These are phyloP conservation scores for Porphyrellus sp. DNA, from an alignment of 1,284 basidiomycete genomes.

Conservation along the genomic window DNA sequence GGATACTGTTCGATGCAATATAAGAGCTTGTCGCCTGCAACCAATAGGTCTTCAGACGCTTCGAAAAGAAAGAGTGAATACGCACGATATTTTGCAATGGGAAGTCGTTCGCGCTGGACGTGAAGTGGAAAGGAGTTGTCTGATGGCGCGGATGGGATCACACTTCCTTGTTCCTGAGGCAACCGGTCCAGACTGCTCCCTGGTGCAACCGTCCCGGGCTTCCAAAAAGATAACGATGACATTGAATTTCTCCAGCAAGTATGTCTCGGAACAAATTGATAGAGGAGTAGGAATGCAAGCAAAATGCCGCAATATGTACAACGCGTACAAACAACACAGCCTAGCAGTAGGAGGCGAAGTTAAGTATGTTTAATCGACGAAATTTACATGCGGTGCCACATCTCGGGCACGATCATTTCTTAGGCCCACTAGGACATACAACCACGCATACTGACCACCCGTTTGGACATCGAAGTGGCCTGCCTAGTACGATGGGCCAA, in stretches of 20 bases:
- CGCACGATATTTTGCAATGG: conserved; percentile 85
- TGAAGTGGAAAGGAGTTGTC: conserved; percentile 61
- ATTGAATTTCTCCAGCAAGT: conserved; percentile 17
- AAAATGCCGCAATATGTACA: too few species aligned
- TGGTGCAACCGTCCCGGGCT: conserved; percentile 80
- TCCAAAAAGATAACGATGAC: conserved; percentile 67
- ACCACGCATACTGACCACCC: too few species aligned
- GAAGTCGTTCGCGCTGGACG: conserved; percentile 74
- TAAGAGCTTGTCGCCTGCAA: conserved; percentile 69
- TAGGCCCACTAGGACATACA: too few species aligned
- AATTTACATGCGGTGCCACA: too few species aligned
- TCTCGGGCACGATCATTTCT: too few species aligned
- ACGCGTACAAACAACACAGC: too few species aligned
- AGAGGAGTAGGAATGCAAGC: too few species aligned
- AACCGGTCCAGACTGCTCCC: conserved; percentile 86
- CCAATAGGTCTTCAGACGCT: not conserved
- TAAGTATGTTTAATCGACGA: too few species aligned
- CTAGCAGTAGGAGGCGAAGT: too few species aligned
- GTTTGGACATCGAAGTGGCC: too few species aligned
- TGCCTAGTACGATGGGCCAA: too few species aligned
- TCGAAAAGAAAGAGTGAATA: conserved; percentile 7
- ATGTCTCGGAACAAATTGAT: too few species aligned
- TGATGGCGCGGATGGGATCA: conserved; percentile 64
- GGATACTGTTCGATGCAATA: conserved; percentile 83
- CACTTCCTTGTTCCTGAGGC: conserved; percentile 67